Conservation (phyloP, 2,329 filamentous ascomycete species). For the Colletotrichum lini region DNA sequence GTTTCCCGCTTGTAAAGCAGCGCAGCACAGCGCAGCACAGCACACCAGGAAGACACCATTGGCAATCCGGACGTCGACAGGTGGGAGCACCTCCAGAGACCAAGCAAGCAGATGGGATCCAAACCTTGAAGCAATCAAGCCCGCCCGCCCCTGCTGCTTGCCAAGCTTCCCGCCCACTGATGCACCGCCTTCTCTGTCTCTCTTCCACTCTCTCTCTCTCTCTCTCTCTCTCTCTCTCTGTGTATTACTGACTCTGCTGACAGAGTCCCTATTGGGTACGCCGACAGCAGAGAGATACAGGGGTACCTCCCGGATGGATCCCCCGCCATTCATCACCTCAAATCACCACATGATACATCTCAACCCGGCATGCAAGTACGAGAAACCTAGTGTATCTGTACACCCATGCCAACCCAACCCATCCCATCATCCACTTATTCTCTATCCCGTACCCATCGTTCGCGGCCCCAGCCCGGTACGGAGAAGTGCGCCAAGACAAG, state of each 20-base stretch:
- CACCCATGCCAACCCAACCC: no score
- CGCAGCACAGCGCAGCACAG: no score
- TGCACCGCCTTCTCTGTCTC: no score
- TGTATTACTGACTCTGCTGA: no score
- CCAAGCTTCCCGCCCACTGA: conserved; percentile 26
- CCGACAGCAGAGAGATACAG: neutral
- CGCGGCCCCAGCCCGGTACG: conserved; percentile 27
- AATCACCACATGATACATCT: neutral
- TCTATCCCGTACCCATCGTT: conserved; percentile 9
- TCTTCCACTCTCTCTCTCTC: no score
- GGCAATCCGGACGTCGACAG: neutral
- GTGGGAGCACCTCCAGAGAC: neutral
- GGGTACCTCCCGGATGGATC: neutral
- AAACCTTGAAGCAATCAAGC: conserved; percentile 8
- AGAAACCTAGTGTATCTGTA: no score
- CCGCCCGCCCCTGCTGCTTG: conserved; percentile 5
- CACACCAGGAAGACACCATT: no score
- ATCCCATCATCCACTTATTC: neutral
- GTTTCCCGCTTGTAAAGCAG: conserved; percentile 1
- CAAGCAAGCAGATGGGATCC: neutral
- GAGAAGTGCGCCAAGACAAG: conserved; percentile 26
- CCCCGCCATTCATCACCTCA: neutral
- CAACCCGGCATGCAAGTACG: neutral
- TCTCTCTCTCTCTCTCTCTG: no score
- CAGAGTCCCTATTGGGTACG: neutral